Percentiles rank a stretch among this genome's conserved stretches.
These are phyloP conservation scores for Morella rubra DNA, from an alignment of 306 rosid genomes.

Conservation along the genomic window DNA sequence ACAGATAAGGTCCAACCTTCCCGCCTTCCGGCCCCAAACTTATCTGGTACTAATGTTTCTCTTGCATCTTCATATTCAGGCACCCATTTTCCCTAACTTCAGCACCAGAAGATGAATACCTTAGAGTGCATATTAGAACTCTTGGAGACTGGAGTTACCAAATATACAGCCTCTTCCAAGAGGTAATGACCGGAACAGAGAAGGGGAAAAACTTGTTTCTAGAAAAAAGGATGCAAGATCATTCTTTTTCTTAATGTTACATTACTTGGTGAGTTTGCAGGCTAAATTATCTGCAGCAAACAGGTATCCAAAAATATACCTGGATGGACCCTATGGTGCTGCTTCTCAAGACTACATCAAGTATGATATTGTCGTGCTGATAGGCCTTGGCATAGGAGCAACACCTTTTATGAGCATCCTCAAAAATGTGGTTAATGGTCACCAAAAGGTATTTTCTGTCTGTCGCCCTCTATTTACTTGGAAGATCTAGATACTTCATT, in stretches of 20 bases:
- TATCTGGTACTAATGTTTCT: constrained; percentile 11
- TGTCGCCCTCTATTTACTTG: background rate
- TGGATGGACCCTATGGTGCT: constrained; percentile 90
- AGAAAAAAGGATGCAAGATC: background rate
- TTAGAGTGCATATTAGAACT: constrained; percentile 82
- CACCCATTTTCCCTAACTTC: constrained; percentile 96
- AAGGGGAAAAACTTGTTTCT: background rate
- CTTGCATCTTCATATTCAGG: constrained; percentile 47
- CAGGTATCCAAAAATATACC: constrained; percentile 64
- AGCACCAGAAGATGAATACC: constrained; percentile 75
- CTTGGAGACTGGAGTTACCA: constrained; percentile 88
- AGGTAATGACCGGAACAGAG: constrained; percentile 37
- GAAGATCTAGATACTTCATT: constrained; percentile 5
- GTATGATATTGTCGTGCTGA: constrained; percentile 65
- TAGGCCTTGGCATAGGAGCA: constrained; percentile 91
- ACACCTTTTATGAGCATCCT: constrained; percentile 93
- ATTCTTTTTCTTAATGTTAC: constrained; percentile 15
- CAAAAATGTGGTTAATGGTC: constrained; percentile 57
- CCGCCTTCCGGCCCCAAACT: background rate
- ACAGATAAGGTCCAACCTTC: background rate
- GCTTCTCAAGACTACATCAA: constrained; percentile 87
- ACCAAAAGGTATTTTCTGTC: constrained; percentile 21
- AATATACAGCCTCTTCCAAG: constrained; percentile 69
- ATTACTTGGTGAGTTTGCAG: constrained; percentile 37
- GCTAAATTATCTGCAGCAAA: constrained; percentile 38